Evolutionary conservation across 495 filamentous ascomycete species (phyloP).

Genomic region (Thermothielavioides terrestris): DNA sequence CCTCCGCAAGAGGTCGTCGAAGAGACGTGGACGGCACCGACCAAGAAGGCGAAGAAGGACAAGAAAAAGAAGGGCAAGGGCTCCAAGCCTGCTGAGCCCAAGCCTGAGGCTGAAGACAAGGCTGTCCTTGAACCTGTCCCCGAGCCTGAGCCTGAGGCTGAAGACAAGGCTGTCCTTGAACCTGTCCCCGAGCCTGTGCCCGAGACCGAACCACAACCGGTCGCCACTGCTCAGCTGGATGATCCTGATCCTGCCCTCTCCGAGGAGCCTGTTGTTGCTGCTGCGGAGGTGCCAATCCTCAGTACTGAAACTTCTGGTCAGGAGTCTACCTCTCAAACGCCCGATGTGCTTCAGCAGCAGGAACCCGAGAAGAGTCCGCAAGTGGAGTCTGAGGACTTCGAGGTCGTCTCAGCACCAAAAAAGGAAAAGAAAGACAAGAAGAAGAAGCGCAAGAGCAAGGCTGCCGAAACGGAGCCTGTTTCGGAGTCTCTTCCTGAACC

Average conservation of each 20-base stretch:
- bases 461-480: background rate
- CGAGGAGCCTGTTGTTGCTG: background rate
- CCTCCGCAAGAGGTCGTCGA: background rate
- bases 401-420: background rate
- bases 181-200: conserved; percentile 1
- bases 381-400: background rate
- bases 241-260: background rate
- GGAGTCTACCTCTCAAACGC: background rate
- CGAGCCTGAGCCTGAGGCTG: conserved; percentile 9
- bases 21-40: background rate
- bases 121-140: conserved; percentile 7
- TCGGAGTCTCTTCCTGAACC: background rate
- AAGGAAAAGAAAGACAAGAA: background rate
- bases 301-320: background rate
- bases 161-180: conserved; percentile 3
- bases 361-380: background rate
- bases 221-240: background rate
- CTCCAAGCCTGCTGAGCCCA: conserved; percentile 8
- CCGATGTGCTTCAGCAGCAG: background rate
- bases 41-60: conserved; percentile 20
- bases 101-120: background rate
- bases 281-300: background rate
- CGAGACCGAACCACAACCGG: background rate
- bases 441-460: background rate
- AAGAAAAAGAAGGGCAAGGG: conserved; percentile 20